These are phyloP conservation scores for Panaeolus papilionaceus DNA, from an alignment of 768 basidiomycete species.

Conservation along the genomic window DNA sequence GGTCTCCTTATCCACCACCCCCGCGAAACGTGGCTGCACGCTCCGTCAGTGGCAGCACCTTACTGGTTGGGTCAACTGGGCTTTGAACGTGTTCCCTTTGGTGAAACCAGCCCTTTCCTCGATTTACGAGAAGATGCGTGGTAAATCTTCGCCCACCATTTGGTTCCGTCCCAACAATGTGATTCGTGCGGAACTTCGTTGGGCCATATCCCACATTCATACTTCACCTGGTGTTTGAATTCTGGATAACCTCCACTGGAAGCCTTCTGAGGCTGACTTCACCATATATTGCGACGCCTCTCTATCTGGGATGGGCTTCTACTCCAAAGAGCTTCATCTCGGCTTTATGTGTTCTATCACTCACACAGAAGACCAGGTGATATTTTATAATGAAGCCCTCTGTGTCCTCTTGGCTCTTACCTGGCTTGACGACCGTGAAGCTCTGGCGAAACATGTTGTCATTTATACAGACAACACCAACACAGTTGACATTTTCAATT, in stretches of 20 bases:
- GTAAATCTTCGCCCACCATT: not conserved
- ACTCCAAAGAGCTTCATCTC: constrained; percentile 25
- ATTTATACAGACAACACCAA: constrained; percentile 6
- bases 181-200: constrained; percentile 34
- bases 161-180: constrained; percentile 24
- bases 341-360: constrained; percentile 24
- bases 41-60: constrained; percentile 15
- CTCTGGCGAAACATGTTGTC: not conserved
- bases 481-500: constrained; percentile 10
- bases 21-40: not conserved
- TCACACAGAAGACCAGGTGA: too few relatives aligned
- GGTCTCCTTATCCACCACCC: too few relatives aligned
- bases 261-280: constrained; percentile 4
- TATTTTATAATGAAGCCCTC: too few relatives aligned
- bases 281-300: constrained; percentile 36
- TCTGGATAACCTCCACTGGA: constrained; percentile 27
- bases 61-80: constrained; percentile 23
- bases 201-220: constrained; percentile 37
- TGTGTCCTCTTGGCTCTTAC: too few relatives aligned
- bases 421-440: too few relatives aligned
- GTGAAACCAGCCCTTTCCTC: constrained; percentile 9
- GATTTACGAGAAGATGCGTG: constrained; percentile 15
- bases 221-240: constrained; percentile 29
- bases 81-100: constrained; percentile 19
- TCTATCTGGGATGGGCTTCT: constrained; percentile 34